Evolutionary conservation across 257 asterid genomes (phyloP).

Genomic region (Plectranthus barbatus): DNA sequence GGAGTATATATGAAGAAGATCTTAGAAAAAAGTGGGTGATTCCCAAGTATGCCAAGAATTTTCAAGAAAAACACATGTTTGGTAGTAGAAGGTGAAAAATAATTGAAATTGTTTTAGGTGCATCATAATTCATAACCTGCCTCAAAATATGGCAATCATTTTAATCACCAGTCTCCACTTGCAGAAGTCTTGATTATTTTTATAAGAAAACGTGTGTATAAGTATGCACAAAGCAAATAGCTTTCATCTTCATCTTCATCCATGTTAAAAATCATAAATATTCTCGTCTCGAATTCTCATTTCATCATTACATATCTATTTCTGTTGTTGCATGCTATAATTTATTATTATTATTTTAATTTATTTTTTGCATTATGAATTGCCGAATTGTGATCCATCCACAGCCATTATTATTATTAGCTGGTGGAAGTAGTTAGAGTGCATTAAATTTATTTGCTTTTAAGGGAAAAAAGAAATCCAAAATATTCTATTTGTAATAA

Average conservation of each 20-base stretch:
- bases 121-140: too few species aligned
- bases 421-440: conserved; percentile 5
- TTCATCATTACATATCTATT: background rate
- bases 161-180: too few species aligned
- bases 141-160: too few species aligned
- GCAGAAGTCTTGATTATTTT: too few species aligned
- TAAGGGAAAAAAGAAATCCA: background rate
- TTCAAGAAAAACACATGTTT: background rate
- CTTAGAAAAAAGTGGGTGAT: background rate
- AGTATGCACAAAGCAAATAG: too few species aligned
- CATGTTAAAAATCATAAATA: background rate
- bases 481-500: background rate
- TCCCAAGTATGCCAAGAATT: background rate
- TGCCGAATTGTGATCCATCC: background rate
- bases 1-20: too few species aligned
- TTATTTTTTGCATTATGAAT: background rate
- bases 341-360: too few species aligned
- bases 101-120: background rate
- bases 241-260: too few species aligned
- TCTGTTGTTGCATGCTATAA: too few species aligned
- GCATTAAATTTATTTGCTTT: background rate
- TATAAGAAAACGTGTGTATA: too few species aligned
- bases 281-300: background rate
- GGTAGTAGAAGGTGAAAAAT: background rate
- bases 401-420: conserved; percentile 5